Evolutionary conservation across 345 rosid genomes (phyloP).

Genomic region (Pelargonium nanum): DNA sequence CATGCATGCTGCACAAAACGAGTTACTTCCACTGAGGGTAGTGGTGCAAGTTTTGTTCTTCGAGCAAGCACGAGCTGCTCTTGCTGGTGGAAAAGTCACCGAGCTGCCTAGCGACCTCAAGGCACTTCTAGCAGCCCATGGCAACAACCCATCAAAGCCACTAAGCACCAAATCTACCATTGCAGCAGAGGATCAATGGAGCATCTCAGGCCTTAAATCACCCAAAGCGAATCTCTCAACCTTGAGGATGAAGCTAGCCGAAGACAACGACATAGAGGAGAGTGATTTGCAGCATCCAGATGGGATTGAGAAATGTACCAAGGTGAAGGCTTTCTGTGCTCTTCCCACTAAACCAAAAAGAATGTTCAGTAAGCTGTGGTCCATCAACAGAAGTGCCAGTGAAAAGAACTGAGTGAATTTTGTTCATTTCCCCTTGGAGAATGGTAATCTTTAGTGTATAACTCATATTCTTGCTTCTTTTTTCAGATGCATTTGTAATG

Average conservation of each 20-base stretch:
- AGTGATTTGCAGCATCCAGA: slow-evolving; percentile 41
- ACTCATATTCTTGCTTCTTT: neutral
- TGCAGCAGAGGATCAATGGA: slow-evolving; percentile 76
- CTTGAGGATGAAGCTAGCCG: slow-evolving; percentile 71
- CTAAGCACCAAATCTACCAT: slow-evolving; percentile 63
- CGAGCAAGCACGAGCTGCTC: slow-evolving; percentile 83
- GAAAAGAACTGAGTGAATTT: slow-evolving; percentile 44
- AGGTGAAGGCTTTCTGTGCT: slow-evolving; percentile 64
- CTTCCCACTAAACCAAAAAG: slow-evolving; percentile 46
- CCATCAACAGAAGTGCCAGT: slow-evolving; percentile 25
- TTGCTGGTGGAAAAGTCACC: slow-evolving; percentile 50
- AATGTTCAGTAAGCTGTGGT: slow-evolving; percentile 37
- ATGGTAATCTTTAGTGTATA: slow-evolving; percentile 5
- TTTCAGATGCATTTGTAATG: slow-evolving; percentile 7
- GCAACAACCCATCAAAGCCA: slow-evolving; percentile 65
- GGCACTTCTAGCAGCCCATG: slow-evolving; percentile 69
- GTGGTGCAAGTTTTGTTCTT: slow-evolving; percentile 95
- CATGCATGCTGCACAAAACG: slow-evolving; percentile 97
- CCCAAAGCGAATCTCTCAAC: slow-evolving; percentile 64
- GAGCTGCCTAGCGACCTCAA: slow-evolving; percentile 79
- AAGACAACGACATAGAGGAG: slow-evolving; percentile 61
- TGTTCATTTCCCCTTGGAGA: neutral
- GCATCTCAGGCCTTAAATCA: slow-evolving; percentile 81
- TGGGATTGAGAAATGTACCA: slow-evolving; percentile 49
- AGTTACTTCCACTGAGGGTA: slow-evolving; percentile 76